Base-by-base conservation (phyloP, 139 green algal species). In the Coelastrella sp. region DNA sequence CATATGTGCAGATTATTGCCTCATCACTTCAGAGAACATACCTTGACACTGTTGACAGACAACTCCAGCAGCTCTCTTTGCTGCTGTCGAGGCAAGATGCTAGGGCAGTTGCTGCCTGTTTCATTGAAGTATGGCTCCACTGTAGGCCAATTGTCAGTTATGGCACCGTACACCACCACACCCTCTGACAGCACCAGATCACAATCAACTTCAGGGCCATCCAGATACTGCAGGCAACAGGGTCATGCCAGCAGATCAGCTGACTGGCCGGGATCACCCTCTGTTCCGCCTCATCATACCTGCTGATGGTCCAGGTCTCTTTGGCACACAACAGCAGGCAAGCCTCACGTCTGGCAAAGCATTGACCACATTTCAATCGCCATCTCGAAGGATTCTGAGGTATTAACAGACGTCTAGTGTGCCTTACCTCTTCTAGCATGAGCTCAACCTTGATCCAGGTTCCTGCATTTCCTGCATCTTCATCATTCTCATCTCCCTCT, bases 41-140 rank as follows among this genome's bases (percentile, higher is more conserved):
- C 92, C 92, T 96, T 87, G 35, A 96, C 94, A 22, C 92, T 89
- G 70, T 95, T 87, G n/a, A 98, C 96, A 8, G 88, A 84, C 87
- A 99, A 92, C 75, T 98, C 94, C 80, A 97, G 78, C 57, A 99
- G 92, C 92, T 97, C 97, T 15, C 92, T 87, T 88, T 98, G 96
- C 93, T 97, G 87, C 57, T 94, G 58, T 61, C 89, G 87, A 17
- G 96, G 94, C 90, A 98, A 94, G 74, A 98, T 94, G 59, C 93
- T 97, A 56, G 97, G 97, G 88, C 95, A 96, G 92, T 98, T 98
- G 93, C 91, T 95, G 89, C 96, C 97, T 1, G 97, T 99, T 94
- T 99, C 97, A 78, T 98, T 98, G 94, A 99, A 99, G 88, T 98
- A 99, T 4, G 97, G 97, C 95, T 99, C 97, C 7, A 98, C 93